Percentiles rank a stretch among this genome's conserved stretches.
These are phyloP conservation scores for Stereum hirsutum DNA, from an alignment of 1,284 basidiomycete species.

Conservation along the genomic window DNA sequence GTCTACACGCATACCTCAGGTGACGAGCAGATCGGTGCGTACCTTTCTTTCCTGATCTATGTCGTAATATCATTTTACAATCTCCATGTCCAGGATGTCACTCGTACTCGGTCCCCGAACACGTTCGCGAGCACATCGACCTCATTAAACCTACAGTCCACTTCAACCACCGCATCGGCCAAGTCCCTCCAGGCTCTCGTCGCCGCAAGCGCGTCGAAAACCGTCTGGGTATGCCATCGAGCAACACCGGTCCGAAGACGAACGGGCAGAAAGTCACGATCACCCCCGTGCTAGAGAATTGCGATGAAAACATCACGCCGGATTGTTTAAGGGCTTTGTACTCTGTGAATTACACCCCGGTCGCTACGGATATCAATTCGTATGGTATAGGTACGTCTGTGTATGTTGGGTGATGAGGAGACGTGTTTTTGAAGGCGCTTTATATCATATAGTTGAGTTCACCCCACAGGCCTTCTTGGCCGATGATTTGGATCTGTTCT, in stretches of 20 bases:
- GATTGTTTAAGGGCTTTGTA: slow-evolving; percentile 40
- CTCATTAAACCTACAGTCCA: slow-evolving; percentile 36
- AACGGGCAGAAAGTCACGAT: slow-evolving; percentile 19
- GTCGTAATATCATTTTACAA: background rate
- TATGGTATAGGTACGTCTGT: slow-evolving; percentile 36
- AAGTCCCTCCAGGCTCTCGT: slow-evolving; percentile 10
- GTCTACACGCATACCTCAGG: slow-evolving; percentile 29
- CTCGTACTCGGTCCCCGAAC: slow-evolving; percentile 29
- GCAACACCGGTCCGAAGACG: slow-evolving; percentile 25
- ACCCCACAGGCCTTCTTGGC: slow-evolving; percentile 37
- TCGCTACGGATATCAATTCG: slow-evolving; percentile 30
- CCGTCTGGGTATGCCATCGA: slow-evolving; percentile 22
- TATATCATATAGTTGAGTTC: slow-evolving; percentile 30
- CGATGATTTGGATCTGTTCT: slow-evolving; percentile 36
- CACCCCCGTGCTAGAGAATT: slow-evolving; percentile 22
- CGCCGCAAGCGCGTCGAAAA: slow-evolving; percentile 12
- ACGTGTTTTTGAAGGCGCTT: background rate
- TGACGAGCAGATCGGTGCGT: slow-evolving; percentile 28
- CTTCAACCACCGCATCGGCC: slow-evolving; percentile 20
- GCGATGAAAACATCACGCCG: slow-evolving; percentile 34
- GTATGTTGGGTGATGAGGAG: background rate
- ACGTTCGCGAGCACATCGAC: slow-evolving; percentile 30
- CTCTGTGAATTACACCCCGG: slow-evolving; percentile 30
- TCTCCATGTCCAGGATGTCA: slow-evolving; percentile 19
- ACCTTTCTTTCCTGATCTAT: slow-evolving; percentile 1